Evolutionary conservation across 148 eudicot genomes (phyloP), one percentile per base, ranked within the genome.

Genomic region (Mesembryanthemum crystallinum): DNA sequence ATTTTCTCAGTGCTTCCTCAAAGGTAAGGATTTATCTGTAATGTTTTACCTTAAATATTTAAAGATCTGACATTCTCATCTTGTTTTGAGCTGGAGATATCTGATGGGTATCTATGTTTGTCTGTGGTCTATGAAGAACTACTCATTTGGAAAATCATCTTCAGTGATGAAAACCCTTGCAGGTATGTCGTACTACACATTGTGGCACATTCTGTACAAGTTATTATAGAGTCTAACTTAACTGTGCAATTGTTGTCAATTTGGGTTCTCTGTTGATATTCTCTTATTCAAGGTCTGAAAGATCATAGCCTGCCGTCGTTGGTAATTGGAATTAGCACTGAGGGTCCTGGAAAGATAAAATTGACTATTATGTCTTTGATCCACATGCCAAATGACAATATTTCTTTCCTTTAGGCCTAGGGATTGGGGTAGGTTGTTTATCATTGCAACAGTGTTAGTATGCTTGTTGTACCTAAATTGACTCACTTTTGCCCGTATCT

Each of bases 91-190:
- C 51, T 49, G 49, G 25, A 47, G 9, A 60, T 60, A 3, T 70
- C 73, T 81, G 24, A 76, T 59, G 43, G 51, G 47, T 27, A 20
- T 68, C 18, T 65, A 10, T 67, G 11, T 65, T 32, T 74, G 25
- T 71, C 33, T 54, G 80, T 85, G 14, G 58, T 80, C 60, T 17
- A 47, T 87, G 87, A 78, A 95, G 99, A 95, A 81, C 79, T 95
- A 92, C 82, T 92, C 97, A 47, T 95, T 90, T 76, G 97, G 91
- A 82, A 92, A 87, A 73, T 90, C 97, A 39, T 73, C 99, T 47
- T 89, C 99, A 45, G 97, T 90, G 64, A 91, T 95, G 96, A 92
- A 79, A 86, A 87, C 99, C 51, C 83, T 95, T 73, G 94, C 92
- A 85, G 99, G 99, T 91, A 86, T 68, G 80, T 70, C 35, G 47